Evolutionary conservation across 2,329 filamentous ascomycete species (phyloP), one percentile per base, ranked within the genome.

Genomic region (Paracorniculantispora psalliotae): DNA sequence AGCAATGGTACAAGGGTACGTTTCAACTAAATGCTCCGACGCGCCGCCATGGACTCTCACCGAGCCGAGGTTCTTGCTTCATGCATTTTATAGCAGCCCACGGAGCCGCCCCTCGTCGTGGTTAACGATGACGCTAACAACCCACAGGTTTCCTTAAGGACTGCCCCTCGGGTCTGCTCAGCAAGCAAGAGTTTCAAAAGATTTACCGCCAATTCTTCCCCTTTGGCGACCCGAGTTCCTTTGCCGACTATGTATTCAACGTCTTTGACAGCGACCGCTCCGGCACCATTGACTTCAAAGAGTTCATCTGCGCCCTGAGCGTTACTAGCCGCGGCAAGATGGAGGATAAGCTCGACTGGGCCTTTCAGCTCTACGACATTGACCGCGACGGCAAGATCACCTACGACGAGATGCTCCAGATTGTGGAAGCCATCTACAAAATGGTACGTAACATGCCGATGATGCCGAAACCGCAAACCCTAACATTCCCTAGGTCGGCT

Each of bases 151-250:
- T 99, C 79, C 83, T 97, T 62, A 97, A 97, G 81, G 94, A 99
- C 77, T 99, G 94, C 77, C 94, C 94, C 4, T 92, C 90, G 44
- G 94, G 94, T 74, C 96, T 92, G 81, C 88, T 99, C 73, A 94
- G 91, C 69, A 99, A 97, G 78, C 89, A 96, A 71, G 94, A 99
- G 76, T 99, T 99, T 75, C 94, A 97, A 77, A 97, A 97, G 79
- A 99, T 99, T 70, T 99, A 99, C 78, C 91, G 94, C 68, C 94
- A 97, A 75, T 99, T 99, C 83, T 99, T 99, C 76, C 94, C 94
- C 15, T 97, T 97, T 70, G 94, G 94, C 66, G 94, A 99, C 73
- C 94, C 94, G 3, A 96, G 91, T 26, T 94, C 91, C 2, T 99
- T 99, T 73, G 94, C 94, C 72, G 93, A 97, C 77, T 97, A 97